Evolutionary conservation across 2,329 filamentous ascomycete genomes (phyloP).

Genomic region (Xylariaceae sp.): DNA sequence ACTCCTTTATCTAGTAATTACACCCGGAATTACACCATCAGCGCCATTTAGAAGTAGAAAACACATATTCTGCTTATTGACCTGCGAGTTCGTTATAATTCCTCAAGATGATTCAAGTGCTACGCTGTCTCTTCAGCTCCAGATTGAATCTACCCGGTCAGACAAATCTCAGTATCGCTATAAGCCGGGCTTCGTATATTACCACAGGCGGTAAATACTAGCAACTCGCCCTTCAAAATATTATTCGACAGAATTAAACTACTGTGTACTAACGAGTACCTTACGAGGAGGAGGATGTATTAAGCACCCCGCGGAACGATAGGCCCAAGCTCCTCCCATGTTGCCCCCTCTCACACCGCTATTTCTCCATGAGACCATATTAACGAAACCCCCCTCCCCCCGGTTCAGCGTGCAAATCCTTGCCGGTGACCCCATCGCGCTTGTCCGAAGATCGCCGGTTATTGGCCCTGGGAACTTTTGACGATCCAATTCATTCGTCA

Average conservation of each 20-base stretch:
- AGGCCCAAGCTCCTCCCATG: slow-evolving; percentile 29
- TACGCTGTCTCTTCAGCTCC: too few relatives aligned
- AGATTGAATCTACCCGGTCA: not conserved
- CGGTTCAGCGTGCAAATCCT: slow-evolving; percentile 29
- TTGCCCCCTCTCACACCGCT: slow-evolving; percentile 31
- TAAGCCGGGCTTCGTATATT: not conserved
- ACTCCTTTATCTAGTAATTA: not conserved
- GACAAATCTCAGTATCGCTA: not conserved
- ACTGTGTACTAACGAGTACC: slow-evolving; percentile 7
- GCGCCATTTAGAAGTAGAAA: too few relatives aligned
- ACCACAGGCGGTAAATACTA: not conserved
- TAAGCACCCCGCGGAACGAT: slow-evolving; percentile 29
- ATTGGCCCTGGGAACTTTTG: slow-evolving; percentile 25
- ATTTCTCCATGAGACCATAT: slow-evolving; percentile 32
- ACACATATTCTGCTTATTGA: too few relatives aligned
- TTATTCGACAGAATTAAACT: slow-evolving; percentile 3
- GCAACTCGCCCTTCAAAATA: not conserved
- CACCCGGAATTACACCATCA: not conserved
- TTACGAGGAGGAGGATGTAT: slow-evolving; percentile 17
- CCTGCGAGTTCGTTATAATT: too few relatives aligned
- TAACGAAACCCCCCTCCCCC: slow-evolving; percentile 27
- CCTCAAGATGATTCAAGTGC: too few relatives aligned
- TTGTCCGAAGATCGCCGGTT: slow-evolving; percentile 38
- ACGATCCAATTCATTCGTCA: slow-evolving; percentile 5
- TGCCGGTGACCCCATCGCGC: slow-evolving; percentile 32